Evolutionary conservation across 495 filamentous ascomycete genomes (phyloP).

Genomic region (Penicillium silybi): DNA sequence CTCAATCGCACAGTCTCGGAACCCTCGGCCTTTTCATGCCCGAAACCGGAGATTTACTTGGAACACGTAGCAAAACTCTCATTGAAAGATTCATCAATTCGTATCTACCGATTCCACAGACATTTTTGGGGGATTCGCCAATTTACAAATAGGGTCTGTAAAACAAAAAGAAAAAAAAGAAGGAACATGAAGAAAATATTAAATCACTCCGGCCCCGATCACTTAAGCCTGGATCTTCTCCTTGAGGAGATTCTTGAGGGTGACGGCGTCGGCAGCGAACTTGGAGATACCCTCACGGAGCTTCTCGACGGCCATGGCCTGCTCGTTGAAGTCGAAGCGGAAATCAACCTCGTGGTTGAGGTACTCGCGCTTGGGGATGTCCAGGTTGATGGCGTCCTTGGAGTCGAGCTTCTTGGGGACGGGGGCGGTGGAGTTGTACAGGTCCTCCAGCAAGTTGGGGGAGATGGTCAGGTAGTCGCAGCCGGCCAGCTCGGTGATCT

Average conservation of each 20-base stretch:
- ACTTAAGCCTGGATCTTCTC: conserved; percentile 67
- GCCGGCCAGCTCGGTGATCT: conserved; percentile 96
- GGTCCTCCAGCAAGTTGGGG: conserved; percentile 88
- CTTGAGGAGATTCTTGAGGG: conserved; percentile 87
- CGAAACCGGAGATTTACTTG: conserved; percentile 1
- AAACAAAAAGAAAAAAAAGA: conserved; percentile 16
- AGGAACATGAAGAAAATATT: conserved; percentile 4
- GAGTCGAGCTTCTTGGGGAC: conserved; percentile 94
- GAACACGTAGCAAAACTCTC: not conserved
- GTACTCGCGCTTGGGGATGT: conserved; percentile 87
- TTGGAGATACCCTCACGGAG: conserved; percentile 97
- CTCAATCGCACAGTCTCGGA: not conserved
- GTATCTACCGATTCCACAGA: conserved; percentile 36
- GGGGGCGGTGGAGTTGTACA: conserved; percentile 70
- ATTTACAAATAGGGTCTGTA: conserved; percentile 27
- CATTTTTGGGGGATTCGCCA: conserved; percentile 28
- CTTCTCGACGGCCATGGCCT: conserved; percentile 99
- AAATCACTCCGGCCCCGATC: not conserved
- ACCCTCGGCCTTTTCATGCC: conserved; percentile 2
- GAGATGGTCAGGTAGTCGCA: conserved; percentile 99
- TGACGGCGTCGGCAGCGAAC: conserved; percentile 93
- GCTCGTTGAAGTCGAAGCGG: conserved; percentile 99
- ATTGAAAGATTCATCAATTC: conserved; percentile 29
- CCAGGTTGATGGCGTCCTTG: conserved; percentile 54
- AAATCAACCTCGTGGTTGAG: conserved; percentile 83